phyloP scores from a whole-genome alignment of 495 filamentous ascomycete species.

The Aspergillus coremiiformis region DNA sequence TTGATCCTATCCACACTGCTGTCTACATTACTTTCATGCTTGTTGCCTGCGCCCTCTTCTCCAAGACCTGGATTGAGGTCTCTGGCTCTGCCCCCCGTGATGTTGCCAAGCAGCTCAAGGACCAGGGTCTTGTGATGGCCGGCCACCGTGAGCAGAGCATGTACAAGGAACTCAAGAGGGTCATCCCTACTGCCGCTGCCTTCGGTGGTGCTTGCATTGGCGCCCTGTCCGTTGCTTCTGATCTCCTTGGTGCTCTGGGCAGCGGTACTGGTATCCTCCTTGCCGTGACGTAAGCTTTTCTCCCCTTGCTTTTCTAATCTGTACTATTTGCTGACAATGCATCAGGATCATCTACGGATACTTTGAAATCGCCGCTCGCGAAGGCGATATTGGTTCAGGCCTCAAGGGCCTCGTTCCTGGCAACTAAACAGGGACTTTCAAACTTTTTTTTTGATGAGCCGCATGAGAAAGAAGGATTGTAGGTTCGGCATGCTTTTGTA shows the following conservation, averaged over 20 bases:
- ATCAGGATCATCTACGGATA: conserved; percentile 94
- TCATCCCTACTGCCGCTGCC: conserved; percentile 95
- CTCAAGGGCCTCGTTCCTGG: conserved; percentile 78
- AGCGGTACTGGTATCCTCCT: conserved; percentile 96
- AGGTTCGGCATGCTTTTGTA: conserved; percentile 21
- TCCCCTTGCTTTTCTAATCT: conserved; percentile 21
- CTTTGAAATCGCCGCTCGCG: conserved; percentile 98
- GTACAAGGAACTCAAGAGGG: conserved; percentile 99
- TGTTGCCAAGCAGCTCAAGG: conserved; percentile 99
- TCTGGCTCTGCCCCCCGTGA: conserved; percentile 95
- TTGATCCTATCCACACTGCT: conserved; percentile 94
- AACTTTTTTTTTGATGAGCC: conserved; percentile 26
- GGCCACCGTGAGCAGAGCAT: conserved; percentile 99
- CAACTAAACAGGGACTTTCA: conserved; percentile 29
- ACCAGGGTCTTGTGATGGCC: conserved; percentile 98
- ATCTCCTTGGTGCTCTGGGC: conserved; percentile 93
- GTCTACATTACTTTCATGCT: conserved; percentile 97
- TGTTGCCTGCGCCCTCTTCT: conserved; percentile 94
- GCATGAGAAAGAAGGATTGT: conserved; percentile 29
- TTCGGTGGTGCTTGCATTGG: conserved; percentile 99
- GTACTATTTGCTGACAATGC: conserved; percentile 13
- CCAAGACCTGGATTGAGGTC: conserved; percentile 99
- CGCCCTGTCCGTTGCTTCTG: conserved; percentile 87
- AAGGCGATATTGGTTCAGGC: conserved; percentile 80
- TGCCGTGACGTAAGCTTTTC: conserved; percentile 98